phyloP scores from a whole-genome alignment of 306 rosid genomes.

The Rubus idaeus region DNA sequence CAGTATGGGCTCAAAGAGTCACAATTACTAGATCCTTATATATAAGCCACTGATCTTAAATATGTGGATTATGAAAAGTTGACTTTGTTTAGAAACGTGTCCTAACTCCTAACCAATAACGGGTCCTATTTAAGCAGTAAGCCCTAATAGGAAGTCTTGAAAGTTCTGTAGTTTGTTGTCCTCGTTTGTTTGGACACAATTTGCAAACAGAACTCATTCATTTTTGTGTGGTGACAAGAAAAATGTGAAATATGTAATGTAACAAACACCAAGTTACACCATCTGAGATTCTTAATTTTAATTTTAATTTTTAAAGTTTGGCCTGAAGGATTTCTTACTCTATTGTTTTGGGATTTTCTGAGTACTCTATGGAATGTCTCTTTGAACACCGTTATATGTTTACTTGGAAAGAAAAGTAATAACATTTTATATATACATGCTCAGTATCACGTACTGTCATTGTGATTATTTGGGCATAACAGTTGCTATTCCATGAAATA shows the following conservation, averaged over 20 bases:
- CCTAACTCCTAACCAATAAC: not conserved
- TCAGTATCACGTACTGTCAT: not conserved
- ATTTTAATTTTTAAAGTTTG: not conserved
- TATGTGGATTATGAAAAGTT: not conserved
- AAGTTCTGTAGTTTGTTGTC: not conserved
- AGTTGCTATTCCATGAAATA: conserved; percentile 38
- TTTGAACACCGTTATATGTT: not conserved
- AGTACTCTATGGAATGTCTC: not conserved
- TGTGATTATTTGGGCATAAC: conserved; percentile 28
- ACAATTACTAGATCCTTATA: not conserved
- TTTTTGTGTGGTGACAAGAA: not conserved
- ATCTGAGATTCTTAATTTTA: not conserved
- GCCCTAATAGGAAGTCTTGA: not conserved
- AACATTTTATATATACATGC: not conserved
- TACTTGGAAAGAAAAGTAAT: not conserved
- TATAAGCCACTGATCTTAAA: not conserved
- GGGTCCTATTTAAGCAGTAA: not conserved
- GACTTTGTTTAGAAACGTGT: not conserved
- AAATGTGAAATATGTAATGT: not conserved
- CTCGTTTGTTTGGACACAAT: not conserved
- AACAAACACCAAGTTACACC: not conserved
- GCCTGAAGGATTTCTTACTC: not conserved
- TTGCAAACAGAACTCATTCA: not conserved
- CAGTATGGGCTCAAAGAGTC: not conserved
- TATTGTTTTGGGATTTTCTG: not conserved